phyloP scores from a whole-genome alignment of 257 asterid species.

The Anisodus tanguticus region DNA sequence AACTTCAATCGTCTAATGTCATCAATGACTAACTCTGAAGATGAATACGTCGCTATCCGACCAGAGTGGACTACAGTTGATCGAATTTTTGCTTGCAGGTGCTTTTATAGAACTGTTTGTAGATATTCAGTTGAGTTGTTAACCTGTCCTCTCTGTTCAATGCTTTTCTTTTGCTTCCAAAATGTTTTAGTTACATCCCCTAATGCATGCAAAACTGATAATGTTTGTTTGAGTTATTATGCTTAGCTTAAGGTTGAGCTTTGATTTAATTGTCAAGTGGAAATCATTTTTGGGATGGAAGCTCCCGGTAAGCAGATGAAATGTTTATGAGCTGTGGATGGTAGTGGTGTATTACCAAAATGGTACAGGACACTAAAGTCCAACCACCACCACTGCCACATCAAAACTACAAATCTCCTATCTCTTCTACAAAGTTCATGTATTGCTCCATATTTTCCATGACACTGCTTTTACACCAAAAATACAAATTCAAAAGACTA shows the following conservation, averaged over 20 bases:
- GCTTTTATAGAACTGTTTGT: conserved; percentile 25
- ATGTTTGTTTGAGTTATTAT: not conserved
- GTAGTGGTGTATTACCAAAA: not conserved
- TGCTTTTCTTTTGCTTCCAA: conserved; percentile 17
- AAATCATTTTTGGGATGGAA: not conserved
- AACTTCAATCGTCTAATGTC: conserved; percentile 77
- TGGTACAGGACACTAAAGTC: too few relatives aligned
- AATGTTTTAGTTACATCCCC: conserved; percentile 10
- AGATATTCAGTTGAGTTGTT: conserved; percentile 15
- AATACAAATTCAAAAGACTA: too few relatives aligned
- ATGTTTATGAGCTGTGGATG: conserved; percentile 12
- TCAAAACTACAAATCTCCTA: too few relatives aligned
- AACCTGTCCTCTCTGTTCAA: conserved; percentile 7
- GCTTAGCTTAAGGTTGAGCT: conserved; percentile 10
- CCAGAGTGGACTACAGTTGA: conserved; percentile 97
- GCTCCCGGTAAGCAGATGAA: not conserved
- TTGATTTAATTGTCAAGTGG: not conserved
- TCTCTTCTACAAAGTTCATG: too few relatives aligned
- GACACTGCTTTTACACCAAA: too few relatives aligned
- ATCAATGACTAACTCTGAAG: conserved; percentile 69
- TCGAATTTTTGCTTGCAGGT: conserved; percentile 93
- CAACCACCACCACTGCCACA: too few relatives aligned
- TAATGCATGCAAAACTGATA: conserved; percentile 1
- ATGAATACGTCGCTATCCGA: conserved; percentile 80
- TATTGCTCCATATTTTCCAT: too few relatives aligned